Base-by-base conservation (phyloP, 2,329 filamentous ascomycete genomes). In the Aspergillus sp. region DNA sequence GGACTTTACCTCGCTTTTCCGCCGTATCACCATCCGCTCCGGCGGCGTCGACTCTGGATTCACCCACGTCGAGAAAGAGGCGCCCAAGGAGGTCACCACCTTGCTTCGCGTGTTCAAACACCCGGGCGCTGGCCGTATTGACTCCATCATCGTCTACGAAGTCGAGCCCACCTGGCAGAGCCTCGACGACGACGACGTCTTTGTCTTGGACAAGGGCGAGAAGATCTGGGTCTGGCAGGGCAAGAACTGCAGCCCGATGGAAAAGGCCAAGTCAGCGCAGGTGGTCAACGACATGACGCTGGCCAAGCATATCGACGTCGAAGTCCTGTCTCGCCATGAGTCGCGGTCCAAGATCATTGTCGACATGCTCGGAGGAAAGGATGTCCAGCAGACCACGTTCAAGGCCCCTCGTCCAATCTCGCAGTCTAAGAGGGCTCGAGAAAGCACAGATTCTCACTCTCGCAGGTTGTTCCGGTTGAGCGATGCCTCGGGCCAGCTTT, bases 221-320 rank as follows among this genome's bases (percentile, higher is more conserved):
- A 88, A 88, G 75, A 86, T 89, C 63, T 88, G 84, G 80, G 84
- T 88, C 4, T 90, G 87, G 87, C 87, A 89, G 74, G 87, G 87
- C 51, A 80, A 79, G 65, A 79, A 79, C 43, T 87, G 85, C 68
- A 86, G 82, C 47, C 87, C 86, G 0, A 87, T 88, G 84, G 87
- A 90, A 67, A 89, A 87, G 75, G 82, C 83, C 45, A 87, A 86
- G 73, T 85, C 86, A 0, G 87, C 87, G 0, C 85, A 87, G 68
- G 84, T 89, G 2, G 86, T 89, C 4, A 82, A 87, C 52, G 68
- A 72, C 21, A 62, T 72, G 65, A 87, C 82, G 0, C 72, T 84
- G 7, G 85, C 84, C 12, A 89, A 88, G 67, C 70, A 87, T 62
- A 68, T 84, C 45, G 84, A 88, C 54, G 84, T 88, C 25, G 86